Evolutionary conservation across 192 early-diverging fungal species (phyloP).

Genomic region (Podila horticola): DNA sequence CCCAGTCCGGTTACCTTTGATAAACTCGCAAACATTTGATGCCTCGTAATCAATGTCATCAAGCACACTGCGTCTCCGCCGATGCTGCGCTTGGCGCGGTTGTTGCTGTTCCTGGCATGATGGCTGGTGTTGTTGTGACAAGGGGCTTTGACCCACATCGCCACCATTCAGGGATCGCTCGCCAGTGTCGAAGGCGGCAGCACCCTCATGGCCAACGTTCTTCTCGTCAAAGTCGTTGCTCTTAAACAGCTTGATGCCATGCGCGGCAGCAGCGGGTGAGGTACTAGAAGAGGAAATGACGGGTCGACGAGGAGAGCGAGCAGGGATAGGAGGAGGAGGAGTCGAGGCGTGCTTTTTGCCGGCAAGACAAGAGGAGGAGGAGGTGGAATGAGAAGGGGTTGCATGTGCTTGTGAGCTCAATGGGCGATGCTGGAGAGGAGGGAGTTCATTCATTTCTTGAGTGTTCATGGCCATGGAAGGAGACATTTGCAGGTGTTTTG

Average conservation of each 20-base stretch:
- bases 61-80: background rate
- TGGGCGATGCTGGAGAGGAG: background rate
- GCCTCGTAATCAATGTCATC: conserved; percentile 41
- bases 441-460: background rate
- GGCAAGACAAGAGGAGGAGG: conserved; percentile 3
- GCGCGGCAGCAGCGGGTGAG: background rate
- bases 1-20: conserved; percentile 18
- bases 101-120: background rate
- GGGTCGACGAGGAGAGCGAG: conserved; percentile 15
- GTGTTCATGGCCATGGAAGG: background rate
- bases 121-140: too few relatives aligned
- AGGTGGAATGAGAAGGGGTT: background rate
- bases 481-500: background rate
- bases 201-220: background rate
- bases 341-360: conserved; percentile 39
- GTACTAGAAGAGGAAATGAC: background rate
- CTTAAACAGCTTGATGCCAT: conserved; percentile 12
- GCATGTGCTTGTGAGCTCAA: background rate
- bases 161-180: background rate
- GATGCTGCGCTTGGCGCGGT: background rate
- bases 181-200: background rate
- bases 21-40: conserved; percentile 38
- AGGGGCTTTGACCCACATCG: background rate
- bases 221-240: background rate
- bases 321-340: conserved; percentile 17